Evolutionary conservation across 768 basidiomycete genomes (phyloP), one percentile per base, ranked within the genome.

Genomic region (Termitomyces titanicus): DNA sequence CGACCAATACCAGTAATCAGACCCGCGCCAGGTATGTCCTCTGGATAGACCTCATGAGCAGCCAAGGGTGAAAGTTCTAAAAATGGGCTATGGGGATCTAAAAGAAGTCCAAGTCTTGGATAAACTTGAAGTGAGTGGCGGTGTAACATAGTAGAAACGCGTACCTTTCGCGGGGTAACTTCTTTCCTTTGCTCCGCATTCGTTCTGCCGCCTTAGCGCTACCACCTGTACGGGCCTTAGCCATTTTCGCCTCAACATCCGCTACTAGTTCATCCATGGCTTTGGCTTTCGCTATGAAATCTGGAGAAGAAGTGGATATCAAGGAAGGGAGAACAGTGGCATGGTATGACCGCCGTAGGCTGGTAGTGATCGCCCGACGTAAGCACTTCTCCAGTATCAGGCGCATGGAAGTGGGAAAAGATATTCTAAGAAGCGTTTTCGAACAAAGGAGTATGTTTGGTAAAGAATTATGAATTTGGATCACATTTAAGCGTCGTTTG

Each of bases 21-120:
- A 3, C 94, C 95, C 1, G 93, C 94, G 0, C 88, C 90, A 18
- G 95, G 94, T 29, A 97, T 83, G 49, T 79, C 74, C 58, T 90
- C 82, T 0, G 82, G 76, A 67, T 98, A 97, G 5, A 97, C 89
- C 13, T 86, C 91, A 60, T 95, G 85, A 17, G 89, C 94, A 13
- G 94, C 94, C 2, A 95, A 74, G 12, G 88, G 74, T 3, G 91
- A 93, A 3, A 98, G 76, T 67, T 98, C 94, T 17, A 98, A 74
- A 67, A 96, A 98, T 0, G 95, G 94, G 3, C 91, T 86, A 62
- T 87, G 81, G 5, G 90, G 87, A 68, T 98, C 94, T 24, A 98
- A 72, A 13, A 98, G 73, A 18, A 88, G 74, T 1, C 76, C 76
- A 34, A 96, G 72, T 52, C 93, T 94, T 35, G 24, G 35, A 18